A percentile compares a stretch with the other conserved stretches of the same genome.
Evolutionary conservation across 805 yeast genomes (phyloP).

Genomic region (Komagataella kurtzmanii): DNA sequence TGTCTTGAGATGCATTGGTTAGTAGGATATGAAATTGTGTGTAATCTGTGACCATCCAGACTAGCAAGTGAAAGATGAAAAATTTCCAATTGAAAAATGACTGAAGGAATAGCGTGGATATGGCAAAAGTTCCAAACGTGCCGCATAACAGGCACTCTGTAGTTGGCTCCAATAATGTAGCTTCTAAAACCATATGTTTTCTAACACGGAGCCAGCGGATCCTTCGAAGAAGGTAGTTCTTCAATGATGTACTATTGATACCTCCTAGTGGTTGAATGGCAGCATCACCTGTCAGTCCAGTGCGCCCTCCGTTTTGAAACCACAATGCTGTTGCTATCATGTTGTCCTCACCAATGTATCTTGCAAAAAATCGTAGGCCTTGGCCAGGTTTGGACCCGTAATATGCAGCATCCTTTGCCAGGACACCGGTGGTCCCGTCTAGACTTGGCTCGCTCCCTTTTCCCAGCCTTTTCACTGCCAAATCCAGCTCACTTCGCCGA

Average conservation of each 20-base stretch:
- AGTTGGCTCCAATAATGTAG: conserved; percentile 77
- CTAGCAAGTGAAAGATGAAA: conserved; percentile 35
- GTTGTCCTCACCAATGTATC: conserved; percentile 84
- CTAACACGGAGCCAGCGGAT: conserved; percentile 80
- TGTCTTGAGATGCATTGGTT: conserved; percentile 6
- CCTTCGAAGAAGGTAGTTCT: conserved; percentile 53
- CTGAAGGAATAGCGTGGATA: conserved; percentile 29
- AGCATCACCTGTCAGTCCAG: conserved; percentile 68
- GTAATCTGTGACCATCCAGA: conserved; percentile 60
- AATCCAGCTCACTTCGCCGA: conserved; percentile 50
- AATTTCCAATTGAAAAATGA: conserved; percentile 20
- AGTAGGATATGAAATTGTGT: conserved; percentile 37
- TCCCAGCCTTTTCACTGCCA: conserved; percentile 32
- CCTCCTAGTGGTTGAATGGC: conserved; percentile 61
- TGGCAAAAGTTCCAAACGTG: conserved; percentile 45
- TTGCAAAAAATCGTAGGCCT: conserved; percentile 59
- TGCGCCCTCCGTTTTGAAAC: conserved; percentile 53
- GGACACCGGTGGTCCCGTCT: conserved; percentile 20
- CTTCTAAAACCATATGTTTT: conserved; percentile 75
- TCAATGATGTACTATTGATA: conserved; percentile 18
- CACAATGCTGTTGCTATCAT: conserved; percentile 83
- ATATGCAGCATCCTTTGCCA: conserved; percentile 16
- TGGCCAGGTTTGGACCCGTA: conserved; percentile 17
- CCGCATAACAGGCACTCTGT: conserved; percentile 70
- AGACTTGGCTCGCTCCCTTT: conserved; percentile 13